Conservation (phyloP, 345 rosid genomes). For the Eutrema yunnanense region DNA sequence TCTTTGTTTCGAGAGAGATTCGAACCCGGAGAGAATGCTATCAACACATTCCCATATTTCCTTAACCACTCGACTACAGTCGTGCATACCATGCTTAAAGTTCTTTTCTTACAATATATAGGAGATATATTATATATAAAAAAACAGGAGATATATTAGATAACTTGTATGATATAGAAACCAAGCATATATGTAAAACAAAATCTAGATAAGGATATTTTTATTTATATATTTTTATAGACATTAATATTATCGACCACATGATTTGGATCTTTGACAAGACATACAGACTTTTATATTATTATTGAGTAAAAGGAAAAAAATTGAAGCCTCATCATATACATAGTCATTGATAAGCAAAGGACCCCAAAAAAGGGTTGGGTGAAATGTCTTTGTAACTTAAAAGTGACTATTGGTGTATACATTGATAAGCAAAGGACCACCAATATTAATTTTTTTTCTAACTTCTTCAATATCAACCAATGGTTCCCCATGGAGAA, state of each 20-base stretch:
- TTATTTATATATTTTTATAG: neutral
- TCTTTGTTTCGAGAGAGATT: no score
- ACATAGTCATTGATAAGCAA: conserved; percentile 14
- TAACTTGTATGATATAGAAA: neutral
- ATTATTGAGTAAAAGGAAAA: neutral
- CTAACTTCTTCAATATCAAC: neutral
- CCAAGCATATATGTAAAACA: neutral
- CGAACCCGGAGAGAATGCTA: no score
- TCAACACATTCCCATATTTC: no score
- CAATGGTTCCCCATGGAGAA: conserved; percentile 18
- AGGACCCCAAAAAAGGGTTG: conserved; percentile 19
- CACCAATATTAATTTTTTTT: conserved; percentile 2
- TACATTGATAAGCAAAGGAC: conserved; percentile 22
- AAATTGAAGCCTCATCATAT: conserved; percentile 13
- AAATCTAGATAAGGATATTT: neutral
- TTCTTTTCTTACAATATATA: no score
- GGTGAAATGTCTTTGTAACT: conserved; percentile 30
- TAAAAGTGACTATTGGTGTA: conserved; percentile 25
- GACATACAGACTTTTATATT: conserved; percentile 1
- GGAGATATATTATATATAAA: neutral
- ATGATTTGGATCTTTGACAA: conserved; percentile 6
- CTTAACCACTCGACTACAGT: no score
- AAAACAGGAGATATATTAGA: neutral
- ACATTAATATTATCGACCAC: conserved; percentile 1
- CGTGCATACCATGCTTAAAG: no score